phyloP scores from a whole-genome alignment of 2,329 filamentous ascomycete species.

The Ophiosphaerella narmari region DNA sequence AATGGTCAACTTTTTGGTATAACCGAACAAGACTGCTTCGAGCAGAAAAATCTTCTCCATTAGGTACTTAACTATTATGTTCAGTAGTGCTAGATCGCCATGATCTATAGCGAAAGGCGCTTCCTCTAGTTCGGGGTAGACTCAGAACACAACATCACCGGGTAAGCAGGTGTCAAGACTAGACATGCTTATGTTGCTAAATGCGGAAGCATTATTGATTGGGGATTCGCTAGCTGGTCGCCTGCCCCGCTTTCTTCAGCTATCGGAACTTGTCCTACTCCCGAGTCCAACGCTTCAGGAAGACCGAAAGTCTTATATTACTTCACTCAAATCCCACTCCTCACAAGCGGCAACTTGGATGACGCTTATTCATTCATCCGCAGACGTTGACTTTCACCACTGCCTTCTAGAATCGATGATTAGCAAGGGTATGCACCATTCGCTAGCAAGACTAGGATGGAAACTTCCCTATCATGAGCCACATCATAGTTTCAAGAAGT shows the following conservation, averaged over 20 bases:
- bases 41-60: constrained; percentile 5
- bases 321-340: constrained; percentile 6
- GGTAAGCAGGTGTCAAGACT: no score
- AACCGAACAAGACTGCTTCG: constrained; percentile 9
- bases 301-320: constrained; percentile 12
- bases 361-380: constrained; percentile 4
- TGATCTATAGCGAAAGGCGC: no score
- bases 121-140: no score
- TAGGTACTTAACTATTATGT: no score
- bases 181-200: background rate
- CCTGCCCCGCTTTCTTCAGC: constrained; percentile 11
- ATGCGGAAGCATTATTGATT: constrained; percentile 6
- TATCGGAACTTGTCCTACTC: constrained; percentile 7
- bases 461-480: no score
- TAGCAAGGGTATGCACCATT: no score
- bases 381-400: constrained; percentile 7
- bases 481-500: no score
- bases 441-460: no score
- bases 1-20: constrained; percentile 7
- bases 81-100: no score
- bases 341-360: constrained; percentile 3
- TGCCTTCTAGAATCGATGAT: constrained; percentile 9
- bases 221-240: constrained; percentile 12
- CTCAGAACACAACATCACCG: constrained; percentile 10
- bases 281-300: constrained; percentile 7